Base-by-base conservation (phyloP, 2,329 filamentous ascomycete genomes). In the Trichoderma sp. region DNA sequence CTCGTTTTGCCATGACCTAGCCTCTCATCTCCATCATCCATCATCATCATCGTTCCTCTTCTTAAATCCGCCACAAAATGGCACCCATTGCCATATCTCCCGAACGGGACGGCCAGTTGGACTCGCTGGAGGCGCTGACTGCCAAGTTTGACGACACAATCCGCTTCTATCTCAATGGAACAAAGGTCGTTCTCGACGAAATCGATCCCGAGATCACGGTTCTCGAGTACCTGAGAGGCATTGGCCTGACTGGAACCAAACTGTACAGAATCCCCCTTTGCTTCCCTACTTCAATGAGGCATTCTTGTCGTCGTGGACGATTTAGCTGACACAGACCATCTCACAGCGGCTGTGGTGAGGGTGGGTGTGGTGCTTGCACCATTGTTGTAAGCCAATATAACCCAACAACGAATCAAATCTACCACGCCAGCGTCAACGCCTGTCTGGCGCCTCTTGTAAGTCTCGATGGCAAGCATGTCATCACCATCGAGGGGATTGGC, bases 401-500 rank as follows among this genome's bases (percentile, higher is more conserved):
- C 76, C 93, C 93, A 1, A 97, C 93, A 4, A 97, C 94, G 6
- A 92, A 92, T 75, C 87, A 92, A 77, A 92, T 98, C 73, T 98
- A 98, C 76, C 94, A 99, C 83, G 95, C 95, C 67, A 96, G 92
- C 64, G 92, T 98, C 69, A 99, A 99, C 77, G 95, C 95, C 50
- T 99, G 95, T 77, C 84, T 99, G 63, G 94, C 95, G 12, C 95
- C 95, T 7, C 85, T 99, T 56, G 92, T 93, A 72, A 97, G 93
- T 74, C 87, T 98, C 52, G 95, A 98, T 78, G 95, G 95, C 53
- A 99, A 99, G 78, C 95, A 99, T 85, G 93, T 98, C 75, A 94
- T 99, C 76, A 99, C 95, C 3, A 90, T 99, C 48, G 95, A 99
- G 80, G 95, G 95, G 7, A 97, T 99, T 74, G 95, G 95, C 12